Base-by-base conservation (phyloP, 495 filamentous ascomycete genomes). In the Clohesyomyces aquaticus region DNA sequence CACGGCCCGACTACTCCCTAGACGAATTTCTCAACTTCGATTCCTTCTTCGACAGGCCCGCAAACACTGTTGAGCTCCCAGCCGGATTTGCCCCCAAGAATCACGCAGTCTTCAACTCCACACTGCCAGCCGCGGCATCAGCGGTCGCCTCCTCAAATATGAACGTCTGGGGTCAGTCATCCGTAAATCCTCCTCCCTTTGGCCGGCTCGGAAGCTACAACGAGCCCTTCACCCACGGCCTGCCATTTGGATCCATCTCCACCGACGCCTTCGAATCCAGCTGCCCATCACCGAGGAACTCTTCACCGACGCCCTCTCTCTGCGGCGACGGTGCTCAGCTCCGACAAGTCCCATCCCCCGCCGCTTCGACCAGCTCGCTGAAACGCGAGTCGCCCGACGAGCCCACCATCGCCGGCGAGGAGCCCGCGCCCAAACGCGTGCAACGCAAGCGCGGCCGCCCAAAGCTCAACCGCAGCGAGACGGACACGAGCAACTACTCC, bases 371-470 rank as follows among this genome's bases (percentile, higher is more conserved):
- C 9, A n/a, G 25, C 38, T 56, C 47, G 23, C 26, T 65, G 3
- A 65, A 69, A 23, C 61, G 62, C 23, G 55, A 69, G n/a, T 46
- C 61, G 1, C 42, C 55, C 48, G 57, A 52, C 12, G 43, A 60
- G 16, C 16, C 49, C 23, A 38, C 32, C 14, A 14, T 14, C 14
- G 32, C 32, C 6, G 32, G 32, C 6, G 43, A 61, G 0, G 41
- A 59, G 28, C 48, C 60, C 2, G 22, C 25, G 16, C 61, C 49
- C 8, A 65, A 65, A 26, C 61, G 61, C 1, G 35, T 43, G 9
- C 50, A 57, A 23, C 49, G 57, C 11, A 61, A 62, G 35, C 66
- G 61, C 18, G 61, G 62, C 14, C 61, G 66, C 21, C 66, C 66
- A 19, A 45, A 52, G 4, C 45, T 65, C 27, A 32, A 57, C 43